These are phyloP conservation scores for Umbelopsis sp. DNA, from an alignment of 192 early-diverging fungal species.

Conservation along the genomic window DNA sequence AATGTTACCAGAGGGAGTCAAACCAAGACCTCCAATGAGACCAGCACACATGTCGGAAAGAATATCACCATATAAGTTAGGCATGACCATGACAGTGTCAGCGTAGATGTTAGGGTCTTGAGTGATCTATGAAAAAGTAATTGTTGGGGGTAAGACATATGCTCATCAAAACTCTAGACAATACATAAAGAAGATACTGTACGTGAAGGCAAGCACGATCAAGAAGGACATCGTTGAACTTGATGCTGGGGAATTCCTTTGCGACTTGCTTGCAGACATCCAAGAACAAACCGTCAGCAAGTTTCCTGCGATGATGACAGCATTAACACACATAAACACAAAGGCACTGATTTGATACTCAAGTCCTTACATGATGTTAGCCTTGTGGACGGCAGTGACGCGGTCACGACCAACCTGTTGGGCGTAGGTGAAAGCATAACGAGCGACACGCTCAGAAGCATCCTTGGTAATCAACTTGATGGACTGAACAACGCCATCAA, in stretches of 20 bases:
- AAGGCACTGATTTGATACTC: background rate
- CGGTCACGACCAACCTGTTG: slow-evolving; percentile 84
- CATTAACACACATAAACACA: background rate
- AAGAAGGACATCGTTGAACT: slow-evolving; percentile 89
- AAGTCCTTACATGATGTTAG: slow-evolving; percentile 76
- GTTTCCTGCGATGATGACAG: slow-evolving; percentile 54
- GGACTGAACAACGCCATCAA: slow-evolving; percentile 96
- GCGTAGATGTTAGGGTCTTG: slow-evolving; percentile 89
- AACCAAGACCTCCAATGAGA: slow-evolving; percentile 95
- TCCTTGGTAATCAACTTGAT: slow-evolving; percentile 99
- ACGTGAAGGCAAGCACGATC: slow-evolving; percentile 89
- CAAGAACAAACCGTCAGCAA: slow-evolving; percentile 97
- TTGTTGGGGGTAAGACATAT: background rate
- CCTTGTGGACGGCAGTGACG: slow-evolving; percentile 99
- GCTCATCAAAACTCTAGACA: background rate
- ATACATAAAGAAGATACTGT: background rate
- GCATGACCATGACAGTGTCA: slow-evolving; percentile 99
- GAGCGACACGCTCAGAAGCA: slow-evolving; percentile 87
- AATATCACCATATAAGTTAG: slow-evolving; percentile 99
- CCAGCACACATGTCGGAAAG: slow-evolving; percentile 97
- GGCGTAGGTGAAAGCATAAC: slow-evolving; percentile 96
- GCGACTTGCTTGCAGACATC: slow-evolving; percentile 90
- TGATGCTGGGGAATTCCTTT: slow-evolving; percentile 87
- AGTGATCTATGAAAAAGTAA: slow-evolving; percentile 68
- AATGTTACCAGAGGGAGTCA: slow-evolving; percentile 99